Base-by-base conservation (phyloP, 768 basidiomycete genomes). In the Mycena polygramma region DNA sequence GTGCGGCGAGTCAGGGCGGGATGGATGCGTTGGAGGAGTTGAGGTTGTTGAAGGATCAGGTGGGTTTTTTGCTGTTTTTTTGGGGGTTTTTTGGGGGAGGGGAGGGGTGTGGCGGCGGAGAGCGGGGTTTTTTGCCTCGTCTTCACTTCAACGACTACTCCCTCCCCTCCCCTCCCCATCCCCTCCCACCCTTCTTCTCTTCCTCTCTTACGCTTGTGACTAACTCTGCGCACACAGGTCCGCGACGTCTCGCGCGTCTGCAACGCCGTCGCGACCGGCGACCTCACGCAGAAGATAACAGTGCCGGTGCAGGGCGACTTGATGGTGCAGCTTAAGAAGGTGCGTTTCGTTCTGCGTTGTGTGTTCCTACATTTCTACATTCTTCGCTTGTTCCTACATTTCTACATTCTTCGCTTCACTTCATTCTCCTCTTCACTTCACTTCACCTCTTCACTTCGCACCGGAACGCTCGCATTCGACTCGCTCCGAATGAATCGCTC, bases 11-110 rank as follows among this genome's bases (percentile, higher is more conserved):
- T 63, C 88, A 89, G 78, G 86, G 86, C 72, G 89, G 88, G 57
- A 86, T 91, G 85, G 89, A 87, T 67, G 89, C 89, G 4, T 84
- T 89, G 22, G 90, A 93, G 79, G 92, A 94, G 80, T 83, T 94
- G 52, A 84, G 86, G 73, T 77, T 93, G 53, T 84, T 94, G 62
- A 92, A 92, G 80, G 90, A 90, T 26, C 92, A 93, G 68, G 75
- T 74, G 57, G 8, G 73, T 68, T 30, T 30, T n/a, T n/a, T n/a
- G 2, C 13, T 57, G 22, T 35, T 30, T n/a, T 46, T 55, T 36
- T 54, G 43, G 48, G 39, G 7, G 39, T 39, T 39, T 39, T n/a
- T n/a, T n/a, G n/a, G n/a, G n/a, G n/a, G 39, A 46, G 45, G 19
- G 8, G 19, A 17, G 5, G 19, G 8, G 45, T 46, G 9, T 49